These are phyloP conservation scores for Ganoderma boninense DNA, from an alignment of 1,284 basidiomycete species.

Conservation along the genomic window DNA sequence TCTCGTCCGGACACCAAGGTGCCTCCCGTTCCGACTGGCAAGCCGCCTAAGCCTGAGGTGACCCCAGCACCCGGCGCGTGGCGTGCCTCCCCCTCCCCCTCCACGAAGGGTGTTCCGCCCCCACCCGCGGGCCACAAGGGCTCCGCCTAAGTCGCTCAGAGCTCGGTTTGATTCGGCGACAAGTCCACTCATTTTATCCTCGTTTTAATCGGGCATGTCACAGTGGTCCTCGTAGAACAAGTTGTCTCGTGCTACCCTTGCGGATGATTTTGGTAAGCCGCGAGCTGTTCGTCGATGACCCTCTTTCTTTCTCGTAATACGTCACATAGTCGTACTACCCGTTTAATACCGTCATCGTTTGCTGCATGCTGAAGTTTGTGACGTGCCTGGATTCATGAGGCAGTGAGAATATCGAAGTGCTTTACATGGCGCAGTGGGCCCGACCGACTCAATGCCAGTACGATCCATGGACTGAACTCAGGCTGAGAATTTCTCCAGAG, in stretches of 20 bases:
- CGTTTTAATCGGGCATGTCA: too few species aligned
- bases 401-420: too few species aligned
- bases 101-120: not conserved
- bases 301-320: not conserved
- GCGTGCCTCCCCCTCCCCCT: not conserved
- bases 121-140: not conserved
- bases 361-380: not conserved
- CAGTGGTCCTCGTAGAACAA: too few species aligned
- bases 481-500: too few species aligned
- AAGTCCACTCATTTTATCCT: too few species aligned
- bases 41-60: constrained; percentile 1
- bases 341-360: not conserved
- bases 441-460: too few species aligned
- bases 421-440: too few species aligned
- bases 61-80: not conserved
- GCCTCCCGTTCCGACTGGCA: not conserved
- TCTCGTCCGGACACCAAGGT: not conserved
- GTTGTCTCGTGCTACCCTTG: too few species aligned
- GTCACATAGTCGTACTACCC: not conserved
- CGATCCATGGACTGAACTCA: too few species aligned
- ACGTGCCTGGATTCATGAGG: too few species aligned
- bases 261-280: too few species aligned
- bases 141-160: not conserved
- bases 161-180: not conserved
- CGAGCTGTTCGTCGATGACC: not conserved